A percentile compares a stretch with the other conserved stretches of the same genome.
These are phyloP conservation scores for Penicillium sumatraense DNA, from an alignment of 2,329 filamentous ascomycete genomes.

Conservation along the genomic window DNA sequence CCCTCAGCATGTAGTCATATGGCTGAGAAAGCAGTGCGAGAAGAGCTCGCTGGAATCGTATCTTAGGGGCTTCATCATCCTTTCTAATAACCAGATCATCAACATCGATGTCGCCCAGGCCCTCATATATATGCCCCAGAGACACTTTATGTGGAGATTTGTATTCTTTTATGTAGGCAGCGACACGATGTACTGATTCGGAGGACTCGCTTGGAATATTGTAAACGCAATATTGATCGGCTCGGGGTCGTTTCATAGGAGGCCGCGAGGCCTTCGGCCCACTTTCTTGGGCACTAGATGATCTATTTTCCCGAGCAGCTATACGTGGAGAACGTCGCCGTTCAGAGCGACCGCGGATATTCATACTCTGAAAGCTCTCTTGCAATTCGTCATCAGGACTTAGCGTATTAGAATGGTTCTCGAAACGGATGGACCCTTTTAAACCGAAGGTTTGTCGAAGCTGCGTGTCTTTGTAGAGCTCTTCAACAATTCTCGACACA, in stretches of 20 bases:
- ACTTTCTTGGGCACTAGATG: neutral
- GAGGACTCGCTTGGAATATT: constrained; percentile 15
- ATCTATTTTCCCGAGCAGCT: constrained; percentile 5
- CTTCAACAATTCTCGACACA: constrained; percentile 11
- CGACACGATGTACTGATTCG: constrained; percentile 13
- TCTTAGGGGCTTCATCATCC: constrained; percentile 7
- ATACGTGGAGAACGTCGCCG: constrained; percentile 9
- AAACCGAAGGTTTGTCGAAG: constrained; percentile 12
- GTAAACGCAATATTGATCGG: constrained; percentile 15
- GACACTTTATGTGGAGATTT: constrained; percentile 18
- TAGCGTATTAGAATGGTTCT: constrained; percentile 15
- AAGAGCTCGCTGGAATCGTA: constrained; percentile 8
- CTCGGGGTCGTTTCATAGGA: constrained; percentile 7
- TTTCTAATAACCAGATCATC: constrained; percentile 12
- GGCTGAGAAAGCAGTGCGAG: constrained; percentile 8
- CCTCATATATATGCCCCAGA: constrained; percentile 14
- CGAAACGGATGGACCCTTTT: constrained; percentile 13
- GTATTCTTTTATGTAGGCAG: constrained; percentile 16
- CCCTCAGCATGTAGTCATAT: constrained; percentile 14
- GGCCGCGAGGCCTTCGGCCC: neutral
- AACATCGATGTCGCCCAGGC: constrained; percentile 13
- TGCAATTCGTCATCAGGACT: constrained; percentile 10
- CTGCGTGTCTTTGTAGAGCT: constrained; percentile 9
- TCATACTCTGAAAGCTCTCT: constrained; percentile 6
- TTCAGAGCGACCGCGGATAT: constrained; percentile 5